A percentile compares a stretch with the other conserved stretches of the same genome.
These are phyloP conservation scores for Stachybotrys chlorohalonatus DNA, from an alignment of 2,329 filamentous ascomycete genomes.

Conservation along the genomic window DNA sequence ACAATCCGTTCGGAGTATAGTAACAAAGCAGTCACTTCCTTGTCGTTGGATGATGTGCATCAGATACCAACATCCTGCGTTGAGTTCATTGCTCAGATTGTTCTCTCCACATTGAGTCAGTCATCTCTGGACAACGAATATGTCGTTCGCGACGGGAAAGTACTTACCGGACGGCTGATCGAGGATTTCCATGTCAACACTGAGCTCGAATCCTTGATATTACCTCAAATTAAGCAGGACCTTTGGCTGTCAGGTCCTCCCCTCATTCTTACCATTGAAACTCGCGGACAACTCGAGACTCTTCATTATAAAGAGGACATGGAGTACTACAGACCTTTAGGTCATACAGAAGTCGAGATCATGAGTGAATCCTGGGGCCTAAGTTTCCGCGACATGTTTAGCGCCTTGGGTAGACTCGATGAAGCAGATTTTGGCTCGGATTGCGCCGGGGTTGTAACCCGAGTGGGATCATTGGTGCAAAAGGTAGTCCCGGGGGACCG, in stretches of 20 bases:
- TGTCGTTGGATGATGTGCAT: neutral
- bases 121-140: neutral
- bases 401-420: conserved; percentile 6
- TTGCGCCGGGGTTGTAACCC: conserved; percentile 13
- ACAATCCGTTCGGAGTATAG: neutral
- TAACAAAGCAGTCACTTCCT: neutral
- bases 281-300: conserved; percentile 13
- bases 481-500: conserved; percentile 11
- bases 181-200: neutral
- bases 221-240: neutral
- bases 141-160: neutral
- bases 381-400: conserved; percentile 8
- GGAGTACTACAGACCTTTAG: conserved; percentile 1
- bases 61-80: neutral
- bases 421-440: conserved; percentile 8
- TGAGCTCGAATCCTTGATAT: neutral
- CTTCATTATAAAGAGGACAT: conserved; percentile 13
- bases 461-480: conserved; percentile 5
- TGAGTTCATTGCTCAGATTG: neutral
- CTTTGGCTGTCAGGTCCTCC: conserved; percentile 5
- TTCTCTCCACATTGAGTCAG: neutral
- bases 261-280: conserved; percentile 10
- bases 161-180: neutral
- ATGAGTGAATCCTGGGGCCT: conserved; percentile 11
- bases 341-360: conserved; percentile 11